Evolutionary conservation across 192 early-diverging fungal genomes (phyloP), one percentile per base, ranked within the genome.

Genomic region (Backusella tuberculispora): DNA sequence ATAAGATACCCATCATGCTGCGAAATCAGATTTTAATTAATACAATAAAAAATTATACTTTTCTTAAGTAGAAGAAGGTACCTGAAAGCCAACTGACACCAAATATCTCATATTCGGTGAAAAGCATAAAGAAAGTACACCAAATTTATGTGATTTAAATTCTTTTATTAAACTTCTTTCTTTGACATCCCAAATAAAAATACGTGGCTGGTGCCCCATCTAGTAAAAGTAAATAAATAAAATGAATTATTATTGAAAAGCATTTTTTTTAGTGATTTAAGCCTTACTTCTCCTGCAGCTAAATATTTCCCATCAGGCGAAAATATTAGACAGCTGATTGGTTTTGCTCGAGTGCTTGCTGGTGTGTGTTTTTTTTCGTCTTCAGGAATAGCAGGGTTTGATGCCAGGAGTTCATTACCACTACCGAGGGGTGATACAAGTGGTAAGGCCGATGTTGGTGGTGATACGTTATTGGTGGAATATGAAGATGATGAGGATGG

Each of bases 1-100:
- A 91, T 85, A 24, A 94, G 72, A 73, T 88, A 91, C 0, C 93
- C 94, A 80, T 96, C 94, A 76, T 95, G 91, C 89, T 93, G 82
- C 24, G 12, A 60, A 53, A 4, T 38, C 21, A 60, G 15, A 63
- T 47, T n/a, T 76, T 38, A 46, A 43, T 44, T 38, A 15, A 47
- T 13, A 46, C 26, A 45, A 2, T 10, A 13, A 47, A 42, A 43
- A 37, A 19, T 43, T 50, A 10, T 4, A 0, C 13, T 24, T 24
- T 26, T 60, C 53, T 60, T 26, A 60, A 60, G 24, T 60, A 60
- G 53, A 29, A 21, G 19, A 38, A 41, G 13, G 70, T 85, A 92
- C 91, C 84, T 92, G 89, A 76, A 88, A 88, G 5, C 94, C 94
- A 19, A 95, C 76, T 1, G 94, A 94, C 1, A 93, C 90, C 4